phyloP scores from a whole-genome alignment of 345 rosid species.

The Brassica juncea region DNA sequence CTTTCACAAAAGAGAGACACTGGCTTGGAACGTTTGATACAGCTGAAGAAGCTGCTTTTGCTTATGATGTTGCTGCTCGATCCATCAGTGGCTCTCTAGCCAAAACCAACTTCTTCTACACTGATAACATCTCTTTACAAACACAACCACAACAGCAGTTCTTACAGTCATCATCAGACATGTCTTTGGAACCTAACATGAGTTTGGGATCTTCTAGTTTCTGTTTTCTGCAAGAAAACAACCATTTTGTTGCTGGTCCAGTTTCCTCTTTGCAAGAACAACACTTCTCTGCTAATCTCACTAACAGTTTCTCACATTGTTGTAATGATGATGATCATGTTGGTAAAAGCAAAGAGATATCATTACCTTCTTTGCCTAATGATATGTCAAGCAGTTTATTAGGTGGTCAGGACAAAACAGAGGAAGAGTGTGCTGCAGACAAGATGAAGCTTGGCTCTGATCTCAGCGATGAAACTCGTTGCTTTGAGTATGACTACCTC shows the following conservation, averaged over 20 bases:
- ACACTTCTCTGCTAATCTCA: conserved; percentile 1
- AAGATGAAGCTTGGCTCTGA: conserved; percentile 1
- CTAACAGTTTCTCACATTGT: conserved; percentile 25
- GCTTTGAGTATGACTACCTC: conserved; percentile 25
- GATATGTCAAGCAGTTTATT: conserved; percentile 36
- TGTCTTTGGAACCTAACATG: conserved; percentile 23
- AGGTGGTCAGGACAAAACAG: conserved; percentile 10
- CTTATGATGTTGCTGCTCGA: conserved; percentile 72
- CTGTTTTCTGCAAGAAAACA: not conserved
- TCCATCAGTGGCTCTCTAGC: conserved; percentile 69
- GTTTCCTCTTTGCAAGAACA: conserved; percentile 25
- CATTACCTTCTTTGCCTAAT: conserved; percentile 31
- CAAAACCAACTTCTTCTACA: conserved; percentile 75
- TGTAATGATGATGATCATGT: not conserved
- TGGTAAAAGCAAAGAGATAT: conserved; percentile 8
- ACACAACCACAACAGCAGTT: conserved; percentile 30
- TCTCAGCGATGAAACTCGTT: conserved; percentile 12
- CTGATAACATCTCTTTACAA: conserved; percentile 50
- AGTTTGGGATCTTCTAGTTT: conserved; percentile 23
- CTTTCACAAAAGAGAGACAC: conserved; percentile 72
- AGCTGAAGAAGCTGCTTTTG: conserved; percentile 75
- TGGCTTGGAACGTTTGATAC: conserved; percentile 93
- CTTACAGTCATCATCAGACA: conserved; percentile 48
- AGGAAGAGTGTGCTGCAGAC: conserved; percentile 4
- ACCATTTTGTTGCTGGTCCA: not conserved